Percentiles rank a stretch among this genome's conserved stretches.
These are phyloP conservation scores for Fraxinus sp. DNA, from an alignment of 305 asterid species.

Conservation along the genomic window DNA sequence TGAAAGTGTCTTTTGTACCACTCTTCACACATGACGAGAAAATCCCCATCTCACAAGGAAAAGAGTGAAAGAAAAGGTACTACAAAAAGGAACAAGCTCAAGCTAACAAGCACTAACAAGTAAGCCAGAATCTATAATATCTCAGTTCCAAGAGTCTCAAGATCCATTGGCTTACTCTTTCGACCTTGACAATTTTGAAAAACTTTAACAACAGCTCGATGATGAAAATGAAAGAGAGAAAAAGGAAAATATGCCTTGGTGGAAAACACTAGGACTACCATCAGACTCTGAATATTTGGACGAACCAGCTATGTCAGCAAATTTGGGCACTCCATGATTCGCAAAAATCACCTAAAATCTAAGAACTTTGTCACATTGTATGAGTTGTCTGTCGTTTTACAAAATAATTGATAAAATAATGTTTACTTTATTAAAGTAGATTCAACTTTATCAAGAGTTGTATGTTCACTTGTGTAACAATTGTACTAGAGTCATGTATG, in stretches of 20 bases:
- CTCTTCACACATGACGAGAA: background rate
- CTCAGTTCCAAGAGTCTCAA: background rate
- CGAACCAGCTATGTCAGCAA: background rate
- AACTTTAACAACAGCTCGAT: background rate
- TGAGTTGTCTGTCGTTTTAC: background rate
- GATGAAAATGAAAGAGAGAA: too few relatives aligned
- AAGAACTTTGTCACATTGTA: background rate
- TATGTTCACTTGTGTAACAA: background rate
- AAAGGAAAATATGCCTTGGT: too few relatives aligned
- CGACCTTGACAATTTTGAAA: background rate
- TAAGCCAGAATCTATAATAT: too few relatives aligned
- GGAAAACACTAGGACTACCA: too few relatives aligned
- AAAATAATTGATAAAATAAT: too few relatives aligned
- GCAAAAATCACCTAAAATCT: too few relatives aligned
- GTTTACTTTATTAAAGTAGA: background rate
- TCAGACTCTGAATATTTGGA: background rate
- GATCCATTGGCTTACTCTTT: background rate
- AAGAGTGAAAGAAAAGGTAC: too few relatives aligned
- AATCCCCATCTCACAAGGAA: background rate
- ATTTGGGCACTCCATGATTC: too few relatives aligned
- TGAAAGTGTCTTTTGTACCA: background rate
- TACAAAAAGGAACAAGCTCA: too few relatives aligned
- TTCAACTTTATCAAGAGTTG: background rate
- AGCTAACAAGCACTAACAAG: background rate
- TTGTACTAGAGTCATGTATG: background rate